Percentiles rank a stretch among this genome's conserved stretches.
phyloP scores from a whole-genome alignment of 192 early-diverging fungal species.

The Coemansia sp. region DNA sequence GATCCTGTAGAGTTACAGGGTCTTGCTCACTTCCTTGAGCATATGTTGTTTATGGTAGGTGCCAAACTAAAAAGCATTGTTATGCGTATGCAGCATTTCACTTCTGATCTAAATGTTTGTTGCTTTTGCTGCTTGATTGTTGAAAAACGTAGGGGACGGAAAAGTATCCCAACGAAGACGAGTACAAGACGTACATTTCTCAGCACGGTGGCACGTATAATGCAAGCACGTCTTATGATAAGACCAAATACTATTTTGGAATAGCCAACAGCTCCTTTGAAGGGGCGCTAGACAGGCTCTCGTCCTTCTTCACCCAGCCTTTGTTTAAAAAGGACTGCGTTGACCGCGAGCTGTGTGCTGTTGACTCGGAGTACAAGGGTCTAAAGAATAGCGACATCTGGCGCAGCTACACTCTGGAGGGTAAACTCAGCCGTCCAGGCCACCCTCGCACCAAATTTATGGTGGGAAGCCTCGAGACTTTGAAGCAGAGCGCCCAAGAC shows the following conservation, averaged over 20 bases:
- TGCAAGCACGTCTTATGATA: slow-evolving; percentile 3
- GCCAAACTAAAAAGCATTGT: not conserved
- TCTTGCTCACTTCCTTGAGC: slow-evolving; percentile 66
- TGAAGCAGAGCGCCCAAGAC: slow-evolving; percentile 52
- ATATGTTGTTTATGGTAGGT: slow-evolving; percentile 58
- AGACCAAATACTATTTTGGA: slow-evolving; percentile 12
- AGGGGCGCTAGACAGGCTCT: slow-evolving; percentile 64
- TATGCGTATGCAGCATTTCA: not conserved
- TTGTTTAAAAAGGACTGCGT: slow-evolving; percentile 75
- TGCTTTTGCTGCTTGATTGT: not conserved
- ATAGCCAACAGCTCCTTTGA: slow-evolving; percentile 49
- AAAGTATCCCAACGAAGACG: slow-evolving; percentile 71
- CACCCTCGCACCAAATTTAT: slow-evolving; percentile 82
- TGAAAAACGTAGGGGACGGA: slow-evolving; percentile 49
- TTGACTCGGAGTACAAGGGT: slow-evolving; percentile 91
- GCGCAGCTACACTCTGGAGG: not conserved
- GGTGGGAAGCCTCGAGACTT: slow-evolving; percentile 77
- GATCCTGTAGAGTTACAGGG: slow-evolving; percentile 62
- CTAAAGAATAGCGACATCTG: slow-evolving; percentile 59
- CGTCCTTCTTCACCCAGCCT: slow-evolving; percentile 83
- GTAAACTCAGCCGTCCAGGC: slow-evolving; percentile 39
- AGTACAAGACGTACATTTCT: slow-evolving; percentile 50
- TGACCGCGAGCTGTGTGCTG: slow-evolving; percentile 81
- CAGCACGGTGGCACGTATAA: slow-evolving; percentile 26
- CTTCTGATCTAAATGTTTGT: not conserved